Conservation (phyloP, 2,329 filamentous ascomycete genomes). For the Xylariaceae sp. region DNA sequence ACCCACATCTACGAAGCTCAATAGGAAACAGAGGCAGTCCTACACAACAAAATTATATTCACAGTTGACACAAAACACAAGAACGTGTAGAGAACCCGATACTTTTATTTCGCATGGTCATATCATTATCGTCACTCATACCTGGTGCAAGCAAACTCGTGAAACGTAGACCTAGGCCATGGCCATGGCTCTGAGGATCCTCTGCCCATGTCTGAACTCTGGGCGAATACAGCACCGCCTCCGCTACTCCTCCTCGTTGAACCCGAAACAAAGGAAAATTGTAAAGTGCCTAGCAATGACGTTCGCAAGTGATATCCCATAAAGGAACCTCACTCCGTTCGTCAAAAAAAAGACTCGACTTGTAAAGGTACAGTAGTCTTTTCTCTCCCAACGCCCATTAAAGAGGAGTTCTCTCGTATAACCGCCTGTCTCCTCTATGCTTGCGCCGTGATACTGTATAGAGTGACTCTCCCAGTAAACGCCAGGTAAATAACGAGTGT, state of each 20-base stretch:
- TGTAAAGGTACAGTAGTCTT: conserved; percentile 4
- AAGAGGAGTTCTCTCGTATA: conserved; percentile 5
- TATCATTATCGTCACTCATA: conserved; percentile 34
- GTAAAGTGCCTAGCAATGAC: not conserved
- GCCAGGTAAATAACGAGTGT: not conserved
- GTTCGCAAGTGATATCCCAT: conserved; percentile 14
- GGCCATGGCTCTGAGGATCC: conserved; percentile 8
- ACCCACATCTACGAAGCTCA: no score
- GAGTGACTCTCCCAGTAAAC: not conserved
- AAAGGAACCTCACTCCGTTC: conserved; percentile 19
- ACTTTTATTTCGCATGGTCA: conserved; percentile 11
- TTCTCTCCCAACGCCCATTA: conserved; percentile 13
- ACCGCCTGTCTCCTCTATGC: conserved; percentile 11
- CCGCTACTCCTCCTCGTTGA: not conserved
- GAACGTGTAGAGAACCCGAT: no score
- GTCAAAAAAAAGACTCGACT: conserved; percentile 16
- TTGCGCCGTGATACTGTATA: conserved; percentile 13
- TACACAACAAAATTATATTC: no score
- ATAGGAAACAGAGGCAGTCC: no score
- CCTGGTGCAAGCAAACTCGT: conserved; percentile 25
- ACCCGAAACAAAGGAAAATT: not conserved
- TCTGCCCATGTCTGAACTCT: conserved; percentile 8
- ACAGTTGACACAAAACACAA: no score
- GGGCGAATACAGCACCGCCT: not conserved
- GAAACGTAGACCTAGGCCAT: conserved; percentile 23